Base-by-base conservation (phyloP, 306 rosid species). In the Fagus crenata region DNA sequence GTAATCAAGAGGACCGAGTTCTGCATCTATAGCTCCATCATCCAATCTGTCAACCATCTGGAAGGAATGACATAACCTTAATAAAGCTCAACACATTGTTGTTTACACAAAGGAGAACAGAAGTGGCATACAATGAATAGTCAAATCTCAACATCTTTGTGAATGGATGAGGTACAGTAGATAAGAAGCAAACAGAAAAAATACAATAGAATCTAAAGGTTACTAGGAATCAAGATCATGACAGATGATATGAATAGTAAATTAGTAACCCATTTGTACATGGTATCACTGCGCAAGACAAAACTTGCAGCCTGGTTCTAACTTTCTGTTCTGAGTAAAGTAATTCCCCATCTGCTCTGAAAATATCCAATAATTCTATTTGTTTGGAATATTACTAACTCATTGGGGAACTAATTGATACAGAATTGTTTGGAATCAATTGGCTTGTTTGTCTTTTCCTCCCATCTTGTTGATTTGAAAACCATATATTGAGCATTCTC, bases 11-110 rank as follows among this genome's bases (percentile, higher is more conserved):
- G 96, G 90, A 58, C 93, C 88, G 81, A 95, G 87, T 74, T 89
- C 91, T 32, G 93, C 75, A 2, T 84, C 68, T 83, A 95, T 90
- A 80, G 86, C 71, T 65, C 96, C 97, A 77, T 85, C 93, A 58
- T 95, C 97, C 87, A 95, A 81, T 87, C 97, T 87, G 87, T 95
- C 96, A 80, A 95, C 98, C 98, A 95, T 90, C 98, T 94, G 93
- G 77, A 81, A 84, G 79, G 73, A 78, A 86, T 46, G 58, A 77
- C 59, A 78, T 54, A 22, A 73, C 49, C 83, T 85, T 46, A 84
- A 80, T 77, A 43, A 42, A 49, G 53, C 49, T 56, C 36, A 75
- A 31, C 5, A 43, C 18, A 37, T 18, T 77, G 37, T 65, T 72
- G 36, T 51, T 36, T 32, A 65, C 3, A 35, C 14, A 65, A 43